phyloP scores from a whole-genome alignment of 305 asterid genomes.

The Galium porrigens region DNA sequence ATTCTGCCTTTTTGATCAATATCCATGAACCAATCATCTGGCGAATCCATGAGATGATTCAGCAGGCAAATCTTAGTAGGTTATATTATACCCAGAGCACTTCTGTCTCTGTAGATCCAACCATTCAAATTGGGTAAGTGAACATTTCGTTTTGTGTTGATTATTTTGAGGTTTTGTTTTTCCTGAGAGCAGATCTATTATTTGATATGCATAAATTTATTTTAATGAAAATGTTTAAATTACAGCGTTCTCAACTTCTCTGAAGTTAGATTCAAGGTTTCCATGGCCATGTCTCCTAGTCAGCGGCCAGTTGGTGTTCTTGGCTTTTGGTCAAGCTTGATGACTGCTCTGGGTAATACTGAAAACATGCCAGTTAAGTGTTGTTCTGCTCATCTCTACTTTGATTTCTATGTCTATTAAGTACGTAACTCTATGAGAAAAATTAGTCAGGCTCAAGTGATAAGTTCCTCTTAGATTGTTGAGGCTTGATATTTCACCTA shows the following conservation, averaged over 20 bases:
- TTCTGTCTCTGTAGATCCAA: conserved; percentile 93
- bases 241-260: conserved; percentile 86
- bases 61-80: conserved; percentile 60
- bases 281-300: conserved; percentile 99
- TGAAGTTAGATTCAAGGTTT: conserved; percentile 83
- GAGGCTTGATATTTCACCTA: background rate
- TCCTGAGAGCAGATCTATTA: conserved; percentile 11
- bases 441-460: background rate
- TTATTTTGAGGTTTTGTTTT: background rate
- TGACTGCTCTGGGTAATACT: conserved; percentile 98
- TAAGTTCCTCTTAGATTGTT: background rate
- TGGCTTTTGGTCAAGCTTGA: conserved; percentile 99
- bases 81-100: conserved; percentile 47
- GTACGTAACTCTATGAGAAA: background rate
- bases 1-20: conserved; percentile 76
- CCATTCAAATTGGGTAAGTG: conserved; percentile 76
- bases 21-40: conserved; percentile 96
- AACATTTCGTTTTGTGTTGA: conserved; percentile 9
- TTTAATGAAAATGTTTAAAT: conserved; percentile 18
- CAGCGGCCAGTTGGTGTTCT: conserved; percentile 99
- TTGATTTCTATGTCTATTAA: background rate
- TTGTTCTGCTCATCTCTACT: conserved; percentile 17
- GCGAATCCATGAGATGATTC: conserved; percentile 91
- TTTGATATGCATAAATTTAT: conserved; percentile 17
- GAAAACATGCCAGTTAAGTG: conserved; percentile 96